Evolutionary conservation across 2,329 filamentous ascomycete species (phyloP), one percentile per base, ranked within the genome.

Genomic region (Cryphonectria japonica): DNA sequence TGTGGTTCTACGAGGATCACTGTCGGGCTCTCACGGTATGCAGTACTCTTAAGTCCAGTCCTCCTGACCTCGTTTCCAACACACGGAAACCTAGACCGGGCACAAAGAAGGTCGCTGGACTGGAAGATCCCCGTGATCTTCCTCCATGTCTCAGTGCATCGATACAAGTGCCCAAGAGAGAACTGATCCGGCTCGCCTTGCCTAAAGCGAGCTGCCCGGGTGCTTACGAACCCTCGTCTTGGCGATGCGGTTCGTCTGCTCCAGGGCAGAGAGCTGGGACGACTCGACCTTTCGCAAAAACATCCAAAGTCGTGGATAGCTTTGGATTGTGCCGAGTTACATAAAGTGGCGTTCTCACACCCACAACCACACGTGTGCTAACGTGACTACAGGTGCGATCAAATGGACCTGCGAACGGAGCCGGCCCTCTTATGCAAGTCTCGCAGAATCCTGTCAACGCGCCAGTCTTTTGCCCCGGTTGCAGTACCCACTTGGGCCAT

Each of bases 1-100:
- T 99, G 73, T 82, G 97, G 34, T 82, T 98, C 61, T 81, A 86
- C 0, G 85, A 89, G 72, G 80, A 82, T 1, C 93, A 98, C 80
- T 95, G 93, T 71, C 75, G 73, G 19, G 75, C 78, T 7, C 67
- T 84, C 67, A 76, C 78, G 77, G 83, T 85, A 79, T 81, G 81
- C 43, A 16, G 39, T 57, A 39, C 16, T 62, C 8, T 22, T 26
- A 68, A 65, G 26, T 52, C 50, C 67, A 74, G 26, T 34, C 13
- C 41, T 9, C 41, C 22, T 54, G 59, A 39, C 19, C 64, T 3
- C 67, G 19, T 16, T 3, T 39, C n/a, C 57, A 19, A n/a, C 29
- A 32, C 14, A 50, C 13, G 13, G 29, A 39, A 61, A 43, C 14
- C n/a, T 63, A 39, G 11, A 46, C 34, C 76, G 85, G 85, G 85